Conservation (phyloP, 2,329 filamentous ascomycete genomes). For the Alternaria conjuncta region DNA sequence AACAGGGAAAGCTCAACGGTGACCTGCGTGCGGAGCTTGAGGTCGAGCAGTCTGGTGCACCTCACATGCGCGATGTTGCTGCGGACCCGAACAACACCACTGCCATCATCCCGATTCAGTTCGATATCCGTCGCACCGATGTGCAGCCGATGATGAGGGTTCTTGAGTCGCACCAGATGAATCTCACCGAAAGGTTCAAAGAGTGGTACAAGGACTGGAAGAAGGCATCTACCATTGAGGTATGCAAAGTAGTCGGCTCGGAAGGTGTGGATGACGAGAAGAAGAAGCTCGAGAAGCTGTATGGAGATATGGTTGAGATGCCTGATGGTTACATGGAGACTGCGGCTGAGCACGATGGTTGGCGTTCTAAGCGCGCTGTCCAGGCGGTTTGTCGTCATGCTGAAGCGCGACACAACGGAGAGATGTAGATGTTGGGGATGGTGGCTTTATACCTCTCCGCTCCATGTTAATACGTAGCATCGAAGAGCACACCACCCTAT, state of each 20-base stretch:
- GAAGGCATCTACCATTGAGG: conserved; percentile 2
- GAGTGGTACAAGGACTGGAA: conserved; percentile 22
- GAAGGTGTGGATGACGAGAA: conserved; percentile 5
- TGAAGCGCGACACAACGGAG: background rate
- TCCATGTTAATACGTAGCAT: background rate
- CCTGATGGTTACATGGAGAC: conserved; percentile 12
- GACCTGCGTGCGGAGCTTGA: conserved; percentile 17
- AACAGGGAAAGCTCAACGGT: conserved; percentile 16
- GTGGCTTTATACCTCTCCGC: background rate
- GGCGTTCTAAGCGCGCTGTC: conserved; percentile 15
- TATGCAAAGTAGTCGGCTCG: conserved; percentile 1
- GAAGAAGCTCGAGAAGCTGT: conserved; percentile 5
- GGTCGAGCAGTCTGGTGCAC: conserved; percentile 16
- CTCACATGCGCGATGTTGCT: conserved; percentile 20
- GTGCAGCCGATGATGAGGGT: conserved; percentile 3
- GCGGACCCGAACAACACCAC: conserved; percentile 9
- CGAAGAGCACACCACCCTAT: background rate
- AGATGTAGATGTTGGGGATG: background rate
- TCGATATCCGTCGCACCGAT: conserved; percentile 17
- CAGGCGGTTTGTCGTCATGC: conserved; percentile 15
- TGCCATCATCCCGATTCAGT: conserved; percentile 18
- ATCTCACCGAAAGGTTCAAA: conserved; percentile 5
- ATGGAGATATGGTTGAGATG: conserved; percentile 15
- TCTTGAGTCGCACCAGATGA: conserved; percentile 14
- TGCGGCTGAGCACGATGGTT: conserved; percentile 20